Evolutionary conservation across 2,329 filamentous ascomycete genomes (phyloP).

Genomic region (Fusarium armeniacum): DNA sequence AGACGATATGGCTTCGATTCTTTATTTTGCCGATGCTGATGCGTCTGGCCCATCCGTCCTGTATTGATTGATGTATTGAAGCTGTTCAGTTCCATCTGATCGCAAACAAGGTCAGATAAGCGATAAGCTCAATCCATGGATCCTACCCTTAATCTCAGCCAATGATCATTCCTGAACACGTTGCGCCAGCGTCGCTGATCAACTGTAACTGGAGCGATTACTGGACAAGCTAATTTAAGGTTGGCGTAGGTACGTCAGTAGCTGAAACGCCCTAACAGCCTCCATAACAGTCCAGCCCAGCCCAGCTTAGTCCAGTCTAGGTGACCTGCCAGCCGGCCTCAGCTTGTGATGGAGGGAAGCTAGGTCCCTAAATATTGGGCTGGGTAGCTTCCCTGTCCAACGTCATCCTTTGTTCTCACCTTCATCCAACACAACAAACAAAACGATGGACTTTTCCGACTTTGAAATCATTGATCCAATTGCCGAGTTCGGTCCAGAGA

Average conservation of each 20-base stretch:
- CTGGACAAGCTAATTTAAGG: constrained; percentile 23
- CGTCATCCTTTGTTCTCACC: constrained; percentile 15
- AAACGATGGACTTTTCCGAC: constrained; percentile 47
- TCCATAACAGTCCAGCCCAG: not conserved
- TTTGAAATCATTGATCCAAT: constrained; percentile 47
- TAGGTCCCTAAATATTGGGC: constrained; percentile 30
- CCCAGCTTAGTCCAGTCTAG: not conserved
- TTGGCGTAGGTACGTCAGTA: constrained; percentile 32
- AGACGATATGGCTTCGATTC: not conserved
- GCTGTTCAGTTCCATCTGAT: not conserved
- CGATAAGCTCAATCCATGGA: constrained; percentile 5
- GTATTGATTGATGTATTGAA: too few species aligned
- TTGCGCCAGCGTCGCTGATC: constrained; percentile 15
- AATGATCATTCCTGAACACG: constrained; percentile 6
- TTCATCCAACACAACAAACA: constrained; percentile 6
- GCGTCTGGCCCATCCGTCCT: not conserved
- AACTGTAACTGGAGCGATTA: constrained; percentile 36
- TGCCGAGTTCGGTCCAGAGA: constrained; percentile 39
- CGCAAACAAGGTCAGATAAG: constrained; percentile 4
- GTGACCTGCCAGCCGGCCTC: not conserved
- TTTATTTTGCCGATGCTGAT: not conserved
- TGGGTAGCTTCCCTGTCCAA: constrained; percentile 18
- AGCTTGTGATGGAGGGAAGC: constrained; percentile 3
- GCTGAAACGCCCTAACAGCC: constrained; percentile 23
- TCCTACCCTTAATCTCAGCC: not conserved